Evolutionary conservation across 2,329 filamentous ascomycete species (phyloP), one percentile per base, ranked within the genome.

Genomic region (Pseudogymnoascus sp.): DNA sequence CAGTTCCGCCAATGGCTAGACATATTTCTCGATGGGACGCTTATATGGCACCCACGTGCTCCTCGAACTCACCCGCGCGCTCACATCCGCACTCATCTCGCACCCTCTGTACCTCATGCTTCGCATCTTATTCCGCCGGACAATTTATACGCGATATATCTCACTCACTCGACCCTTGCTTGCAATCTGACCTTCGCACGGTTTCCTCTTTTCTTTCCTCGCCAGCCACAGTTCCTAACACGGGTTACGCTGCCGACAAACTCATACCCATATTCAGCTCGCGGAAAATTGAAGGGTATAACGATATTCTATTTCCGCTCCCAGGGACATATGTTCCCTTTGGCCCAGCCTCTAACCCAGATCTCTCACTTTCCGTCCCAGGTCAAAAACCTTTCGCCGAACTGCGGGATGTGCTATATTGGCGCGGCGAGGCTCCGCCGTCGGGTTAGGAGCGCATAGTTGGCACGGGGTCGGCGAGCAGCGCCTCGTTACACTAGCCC

Each of bases 401-500:
- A 8, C 85, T 85, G 68, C 61, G 70, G 5, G 79, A 83, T 58
- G 74, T 70, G 23, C 70, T 84, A 40, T 79, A 83, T 64, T 86
- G 83, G 83, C 79, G 83, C 2, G 83, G 82, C 5, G 76, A 79
- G 6, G 65, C 62, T 9, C 60, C 60, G 16, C 78, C 79, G 2
- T 80, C 80, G 81, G 81, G 0, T 76, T 76, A 52, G 76, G 80
- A n/a, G 45, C 75, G 74, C 64, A 81, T 4, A 81, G 79, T 33
- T 88, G 85, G 84, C 78, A 78, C 16, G 78, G 78, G 0, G 86
- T 86, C 65, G 79, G 86, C 35, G 78, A 84, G 5, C 84, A 86
- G 62, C 79, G 85, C 8, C 83, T 88, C 65, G 77, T 87, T 6
- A 74, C 79, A 45, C 78, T 84, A 75, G 72, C 82, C 23, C 83